These are phyloP conservation scores for Didymosphaeria variabile DNA, from an alignment of 2,329 filamentous ascomycete species.

Conservation along the genomic window DNA sequence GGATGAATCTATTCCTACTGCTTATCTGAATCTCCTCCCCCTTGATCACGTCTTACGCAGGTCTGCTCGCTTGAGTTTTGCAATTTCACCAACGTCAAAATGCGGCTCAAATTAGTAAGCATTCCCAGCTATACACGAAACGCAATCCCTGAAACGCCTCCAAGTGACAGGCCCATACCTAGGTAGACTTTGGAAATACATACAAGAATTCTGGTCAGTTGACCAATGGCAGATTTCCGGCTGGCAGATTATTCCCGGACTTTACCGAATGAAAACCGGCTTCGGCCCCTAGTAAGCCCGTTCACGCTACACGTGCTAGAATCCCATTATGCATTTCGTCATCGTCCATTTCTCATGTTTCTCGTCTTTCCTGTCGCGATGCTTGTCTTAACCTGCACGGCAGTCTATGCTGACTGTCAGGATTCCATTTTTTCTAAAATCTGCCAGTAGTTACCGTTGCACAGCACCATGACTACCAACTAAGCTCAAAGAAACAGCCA, in stretches of 20 bases:
- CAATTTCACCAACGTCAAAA: not conserved
- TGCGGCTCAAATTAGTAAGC: not conserved
- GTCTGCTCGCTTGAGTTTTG: not conserved
- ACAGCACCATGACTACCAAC: not conserved
- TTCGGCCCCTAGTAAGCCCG: not conserved
- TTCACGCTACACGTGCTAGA: conserved; percentile 1
- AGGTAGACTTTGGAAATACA: not conserved
- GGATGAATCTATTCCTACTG: conserved; percentile 16
- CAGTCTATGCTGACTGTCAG: not conserved
- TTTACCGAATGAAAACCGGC: conserved; percentile 2
- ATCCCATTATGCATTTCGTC: conserved; percentile 4
- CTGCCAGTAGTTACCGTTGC: not conserved
- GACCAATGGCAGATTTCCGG: not conserved
- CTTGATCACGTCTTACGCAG: not conserved
- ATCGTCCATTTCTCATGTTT: conserved; percentile 5
- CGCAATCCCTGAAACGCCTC: not conserved
- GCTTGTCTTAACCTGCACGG: not conserved
- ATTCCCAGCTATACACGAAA: not conserved
- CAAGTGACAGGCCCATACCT: not conserved
- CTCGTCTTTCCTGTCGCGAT: not conserved
- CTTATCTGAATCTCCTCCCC: not conserved
- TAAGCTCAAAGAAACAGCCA: not conserved
- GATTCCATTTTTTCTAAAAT: not conserved
- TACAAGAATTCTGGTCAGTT: not conserved
- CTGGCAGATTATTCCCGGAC: not conserved